Evolutionary conservation across 768 basidiomycete genomes (phyloP).

Genomic region (Pleurotus tuoliensis): DNA sequence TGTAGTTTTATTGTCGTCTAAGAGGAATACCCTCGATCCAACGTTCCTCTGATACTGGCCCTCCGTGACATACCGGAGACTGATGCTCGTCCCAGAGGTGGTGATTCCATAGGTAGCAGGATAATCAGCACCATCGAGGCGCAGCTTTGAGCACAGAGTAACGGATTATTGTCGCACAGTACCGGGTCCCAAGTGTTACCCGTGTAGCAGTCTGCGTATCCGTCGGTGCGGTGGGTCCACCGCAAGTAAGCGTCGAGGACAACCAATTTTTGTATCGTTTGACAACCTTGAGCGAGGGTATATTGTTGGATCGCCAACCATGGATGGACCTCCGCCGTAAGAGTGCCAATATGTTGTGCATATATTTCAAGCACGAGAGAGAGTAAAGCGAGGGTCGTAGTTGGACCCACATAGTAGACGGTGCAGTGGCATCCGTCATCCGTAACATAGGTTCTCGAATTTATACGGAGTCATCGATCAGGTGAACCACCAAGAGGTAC

Average conservation of each 20-base stretch:
- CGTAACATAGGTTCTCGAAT: no score
- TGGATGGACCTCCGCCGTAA: constrained; percentile 34
- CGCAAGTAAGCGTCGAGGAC: constrained; percentile 38
- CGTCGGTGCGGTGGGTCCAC: constrained; percentile 23
- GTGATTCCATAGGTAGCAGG: constrained; percentile 33
- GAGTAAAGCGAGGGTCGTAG: constrained; percentile 10
- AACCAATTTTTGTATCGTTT: constrained; percentile 15
- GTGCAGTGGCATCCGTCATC: no score
- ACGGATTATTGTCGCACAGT: constrained; percentile 23
- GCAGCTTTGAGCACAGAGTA: constrained; percentile 13
- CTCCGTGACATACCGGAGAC: constrained; percentile 28
- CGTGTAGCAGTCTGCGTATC: constrained; percentile 30
- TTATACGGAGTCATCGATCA: no score
- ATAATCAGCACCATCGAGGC: constrained; percentile 25
- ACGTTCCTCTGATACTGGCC: constrained; percentile 11
- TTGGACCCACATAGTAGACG: constrained; percentile 13
- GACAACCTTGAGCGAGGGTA: constrained; percentile 23
- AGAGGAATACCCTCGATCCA: constrained; percentile 8
- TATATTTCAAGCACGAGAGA: constrained; percentile 17
- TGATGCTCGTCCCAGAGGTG: constrained; percentile 26
- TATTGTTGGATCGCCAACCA: constrained; percentile 26
- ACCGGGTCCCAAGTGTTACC: constrained; percentile 35
- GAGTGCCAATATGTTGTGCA: constrained; percentile 35
- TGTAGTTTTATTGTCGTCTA: constrained; percentile 20
- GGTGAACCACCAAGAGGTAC: no score